Evolutionary conservation across 2,329 filamentous ascomycete genomes (phyloP).

Genomic region (Drechmeria coniospora): DNA sequence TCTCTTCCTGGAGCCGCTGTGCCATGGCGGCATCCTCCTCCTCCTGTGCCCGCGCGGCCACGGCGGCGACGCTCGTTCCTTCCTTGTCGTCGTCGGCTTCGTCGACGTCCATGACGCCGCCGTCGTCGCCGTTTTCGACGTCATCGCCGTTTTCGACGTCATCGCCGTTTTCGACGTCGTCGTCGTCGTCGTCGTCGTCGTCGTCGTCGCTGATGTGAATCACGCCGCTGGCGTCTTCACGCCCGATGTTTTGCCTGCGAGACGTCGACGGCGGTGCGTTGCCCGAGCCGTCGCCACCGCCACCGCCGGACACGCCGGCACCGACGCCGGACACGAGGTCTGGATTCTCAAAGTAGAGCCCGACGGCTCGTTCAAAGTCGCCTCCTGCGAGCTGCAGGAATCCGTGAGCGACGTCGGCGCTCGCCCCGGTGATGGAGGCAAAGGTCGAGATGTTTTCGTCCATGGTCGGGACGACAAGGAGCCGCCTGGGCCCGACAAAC

Average conservation of each 20-base stretch:
- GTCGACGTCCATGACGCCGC: conserved; percentile 33
- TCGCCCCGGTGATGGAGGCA: conserved; percentile 63
- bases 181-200: conserved; percentile 27
- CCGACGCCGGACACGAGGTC: conserved; percentile 38
- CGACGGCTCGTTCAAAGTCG: conserved; percentile 72
- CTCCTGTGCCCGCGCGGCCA: conserved; percentile 36
- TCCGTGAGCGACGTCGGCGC: conserved; percentile 57
- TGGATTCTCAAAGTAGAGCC: conserved; percentile 80
- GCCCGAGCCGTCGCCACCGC: conserved; percentile 4
- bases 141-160: conserved; percentile 20
- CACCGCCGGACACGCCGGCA: conserved; percentile 13
- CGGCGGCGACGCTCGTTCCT: conserved; percentile 24
- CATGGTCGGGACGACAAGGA: conserved; percentile 29
- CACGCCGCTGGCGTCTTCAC: conserved; percentile 21
- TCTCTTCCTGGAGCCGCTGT: conserved; percentile 76
- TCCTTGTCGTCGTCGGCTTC: conserved; percentile 22
- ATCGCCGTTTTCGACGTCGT: conserved; percentile 9
- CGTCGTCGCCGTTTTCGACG: conserved; percentile 65
- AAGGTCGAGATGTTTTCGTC: conserved; percentile 66
- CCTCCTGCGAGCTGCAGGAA: conserved; percentile 77
- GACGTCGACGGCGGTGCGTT: conserved; percentile 16
- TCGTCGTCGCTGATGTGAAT: conserved; percentile 69
- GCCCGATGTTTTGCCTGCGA: conserved; percentile 11
- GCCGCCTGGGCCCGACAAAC: too few species aligned
- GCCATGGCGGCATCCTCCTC: conserved; percentile 94